A percentile compares a stretch with the other conserved stretches of the same genome.
These are phyloP conservation scores for Meyerozyma smithsonii DNA, from an alignment of 1,139 yeast genomes.

Conservation along the genomic window DNA sequence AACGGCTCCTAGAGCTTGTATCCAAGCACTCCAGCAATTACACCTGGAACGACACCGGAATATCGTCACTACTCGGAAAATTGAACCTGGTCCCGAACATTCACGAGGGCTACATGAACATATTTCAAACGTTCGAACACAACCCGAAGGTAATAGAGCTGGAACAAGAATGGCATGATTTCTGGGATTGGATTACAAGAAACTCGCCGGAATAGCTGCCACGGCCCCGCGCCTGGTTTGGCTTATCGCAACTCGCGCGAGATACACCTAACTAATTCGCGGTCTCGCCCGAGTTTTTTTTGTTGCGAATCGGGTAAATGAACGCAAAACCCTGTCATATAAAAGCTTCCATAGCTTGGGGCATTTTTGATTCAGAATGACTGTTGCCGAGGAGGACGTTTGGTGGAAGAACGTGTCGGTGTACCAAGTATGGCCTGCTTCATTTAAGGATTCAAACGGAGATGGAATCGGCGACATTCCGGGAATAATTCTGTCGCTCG, in stretches of 20 bases:
- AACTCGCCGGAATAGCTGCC: neutral
- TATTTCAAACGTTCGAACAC: neutral
- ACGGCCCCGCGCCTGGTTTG: too few species aligned
- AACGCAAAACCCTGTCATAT: too few species aligned
- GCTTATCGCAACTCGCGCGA: neutral
- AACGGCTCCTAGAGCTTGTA: neutral
- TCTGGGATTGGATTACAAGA: neutral
- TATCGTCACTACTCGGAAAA: neutral
- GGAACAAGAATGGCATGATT: neutral
- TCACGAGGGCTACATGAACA: neutral
- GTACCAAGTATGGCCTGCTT: constrained; percentile 16
- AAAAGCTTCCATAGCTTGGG: too few species aligned
- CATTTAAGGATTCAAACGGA: constrained; percentile 14
- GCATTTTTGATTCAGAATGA: too few species aligned
- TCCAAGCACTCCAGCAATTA: neutral
- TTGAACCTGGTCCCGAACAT: neutral
- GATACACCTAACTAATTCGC: neutral
- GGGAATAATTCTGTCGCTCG: constrained; percentile 13
- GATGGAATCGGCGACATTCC: constrained; percentile 15
- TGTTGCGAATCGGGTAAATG: too few species aligned
- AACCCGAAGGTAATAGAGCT: neutral
- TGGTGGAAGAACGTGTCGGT: constrained; percentile 15
- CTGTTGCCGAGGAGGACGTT: neutral
- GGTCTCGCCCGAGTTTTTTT: neutral
- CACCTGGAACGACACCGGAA: neutral